Conservation (phyloP, 176 grass and related monocot genomes). For the Leersia perrieri region DNA sequence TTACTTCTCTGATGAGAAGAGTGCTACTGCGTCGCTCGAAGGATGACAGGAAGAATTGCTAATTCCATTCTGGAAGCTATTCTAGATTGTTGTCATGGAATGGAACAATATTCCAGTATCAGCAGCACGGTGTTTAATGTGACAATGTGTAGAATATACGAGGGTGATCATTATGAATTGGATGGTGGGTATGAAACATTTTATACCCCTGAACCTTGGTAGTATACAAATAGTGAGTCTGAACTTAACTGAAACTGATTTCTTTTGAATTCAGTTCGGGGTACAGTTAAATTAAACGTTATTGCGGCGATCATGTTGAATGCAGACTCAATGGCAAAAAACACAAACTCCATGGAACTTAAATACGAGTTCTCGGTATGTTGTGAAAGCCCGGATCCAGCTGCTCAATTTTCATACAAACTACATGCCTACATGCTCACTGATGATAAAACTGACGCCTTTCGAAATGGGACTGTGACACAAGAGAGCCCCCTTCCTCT, state of each 20-base stretch:
- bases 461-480: too few relatives aligned
- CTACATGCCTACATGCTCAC: too few relatives aligned
- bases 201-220: not conserved
- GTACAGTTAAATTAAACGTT: not conserved
- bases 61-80: too few relatives aligned
- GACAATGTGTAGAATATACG: not conserved
- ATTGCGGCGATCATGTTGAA: too few relatives aligned
- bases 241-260: not conserved
- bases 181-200: not conserved
- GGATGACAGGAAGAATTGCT: conserved; percentile 15
- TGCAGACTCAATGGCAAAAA: too few relatives aligned
- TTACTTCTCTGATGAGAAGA: conserved; percentile 54
- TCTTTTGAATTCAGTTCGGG: not conserved
- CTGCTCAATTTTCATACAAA: too few relatives aligned
- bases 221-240: not conserved
- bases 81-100: not conserved
- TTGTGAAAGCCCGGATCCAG: too few relatives aligned
- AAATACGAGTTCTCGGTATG: too few relatives aligned
- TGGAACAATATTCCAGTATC: not conserved
- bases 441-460: too few relatives aligned
- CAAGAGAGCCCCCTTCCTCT: too few relatives aligned
- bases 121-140: not conserved
- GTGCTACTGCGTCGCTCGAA: conserved; percentile 19
- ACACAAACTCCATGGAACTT: too few relatives aligned
- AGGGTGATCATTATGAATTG: not conserved